Conservation (phyloP, 2,329 filamentous ascomycete species). For the Chaetomiaceae sp. region DNA sequence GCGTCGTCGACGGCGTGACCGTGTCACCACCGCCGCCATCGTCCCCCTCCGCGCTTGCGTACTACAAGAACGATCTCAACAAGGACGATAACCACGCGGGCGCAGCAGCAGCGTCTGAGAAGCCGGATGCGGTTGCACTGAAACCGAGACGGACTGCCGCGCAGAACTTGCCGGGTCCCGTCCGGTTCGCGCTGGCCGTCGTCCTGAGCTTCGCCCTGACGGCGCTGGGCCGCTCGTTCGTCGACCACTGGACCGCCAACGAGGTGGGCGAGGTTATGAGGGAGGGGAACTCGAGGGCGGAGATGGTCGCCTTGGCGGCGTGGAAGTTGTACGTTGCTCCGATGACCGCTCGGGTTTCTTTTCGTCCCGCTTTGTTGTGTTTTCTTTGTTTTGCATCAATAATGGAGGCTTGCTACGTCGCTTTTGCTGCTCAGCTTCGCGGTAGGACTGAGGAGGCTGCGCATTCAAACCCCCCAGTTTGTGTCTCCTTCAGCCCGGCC, state of each 20-base stretch:
- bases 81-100: too few relatives aligned
- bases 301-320: constrained; percentile 48
- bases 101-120: constrained; percentile 7
- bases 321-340: constrained; percentile 49
- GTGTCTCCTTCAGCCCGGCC: constrained; percentile 11
- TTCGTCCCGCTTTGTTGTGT: not conserved
- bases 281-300: constrained; percentile 44
- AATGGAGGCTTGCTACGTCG: too few relatives aligned
- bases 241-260: constrained; percentile 52
- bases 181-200: constrained; percentile 49
- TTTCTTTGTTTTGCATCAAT: not conserved
- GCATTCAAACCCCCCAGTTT: not conserved
- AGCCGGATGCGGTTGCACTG: too few relatives aligned
- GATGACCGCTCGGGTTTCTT: not conserved
- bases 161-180: constrained; percentile 36
- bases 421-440: constrained; percentile 13
- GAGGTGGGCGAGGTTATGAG: constrained; percentile 64
- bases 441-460: constrained; percentile 31
- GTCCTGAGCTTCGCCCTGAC: constrained; percentile 56
- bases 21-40: too few relatives aligned
- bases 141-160: constrained; percentile 25
- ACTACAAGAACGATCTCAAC: too few relatives aligned
- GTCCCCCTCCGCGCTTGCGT: too few relatives aligned
- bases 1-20: constrained; percentile 8
- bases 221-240: constrained; percentile 56